Evolutionary conservation across 2,329 filamentous ascomycete species (phyloP), one percentile per base, ranked within the genome.

Genomic region (Colletotrichum trifolii): DNA sequence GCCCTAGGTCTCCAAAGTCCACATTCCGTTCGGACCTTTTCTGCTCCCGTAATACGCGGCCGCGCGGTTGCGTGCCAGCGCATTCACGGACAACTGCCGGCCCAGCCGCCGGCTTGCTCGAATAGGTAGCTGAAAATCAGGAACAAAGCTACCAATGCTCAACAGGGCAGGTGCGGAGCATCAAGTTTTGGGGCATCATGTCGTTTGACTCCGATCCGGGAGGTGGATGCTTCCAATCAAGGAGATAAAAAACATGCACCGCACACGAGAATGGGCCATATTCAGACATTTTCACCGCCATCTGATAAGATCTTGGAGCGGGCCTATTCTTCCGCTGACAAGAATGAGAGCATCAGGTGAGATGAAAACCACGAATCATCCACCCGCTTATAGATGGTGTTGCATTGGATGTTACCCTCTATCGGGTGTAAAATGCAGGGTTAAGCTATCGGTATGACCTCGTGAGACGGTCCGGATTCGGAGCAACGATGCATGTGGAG

Each of bases 151-250:
- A 10, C 49, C 61, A 64, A 36, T 34, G n/a, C 56, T 53, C 49
- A 60, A 64, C 13, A 36, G 36, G 55, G 61, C 36, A 60, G 61
- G 61, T 64, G 55, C 48, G 56, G 60, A 60, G 48, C 36, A 43
- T 54, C 10, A 25, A 15, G 39, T 40, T 43, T 56, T 54, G 36
- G 42, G 25, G 54, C 39, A 43, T 11, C 33, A 34, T 25, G 33
- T 8, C 36, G n/a, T 9, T 0, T 49, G 8, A 25, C 4, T 25
- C 55, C 48, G 60, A 60, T 64, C 42, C 39, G 42, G 42, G 25
- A 64, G 36, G 43, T 43, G 54, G 11, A 25, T 5, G 25, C 25
- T 25, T 25, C 25, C 25, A 15, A 6, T 4, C 7, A 10, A 25
- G 8, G n/a, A n/a, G n/a, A 3, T 15, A 9, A 10, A 25, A 25